These are phyloP conservation scores for Brassica hybrid DNA, from an alignment of 441 rosid species.

Conservation along the genomic window DNA sequence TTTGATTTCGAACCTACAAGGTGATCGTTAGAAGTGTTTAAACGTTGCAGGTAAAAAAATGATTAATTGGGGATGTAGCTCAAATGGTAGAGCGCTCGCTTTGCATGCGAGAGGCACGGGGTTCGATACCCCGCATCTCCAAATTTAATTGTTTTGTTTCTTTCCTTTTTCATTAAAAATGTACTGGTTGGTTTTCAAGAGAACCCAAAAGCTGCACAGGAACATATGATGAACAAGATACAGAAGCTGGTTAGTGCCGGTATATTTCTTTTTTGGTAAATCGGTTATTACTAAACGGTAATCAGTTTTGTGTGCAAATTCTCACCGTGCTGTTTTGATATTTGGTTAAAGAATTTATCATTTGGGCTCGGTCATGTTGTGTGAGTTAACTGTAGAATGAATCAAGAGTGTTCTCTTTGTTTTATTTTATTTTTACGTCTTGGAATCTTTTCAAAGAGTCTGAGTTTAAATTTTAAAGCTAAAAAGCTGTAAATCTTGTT, in stretches of 20 bases:
- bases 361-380: conserved; percentile 13
- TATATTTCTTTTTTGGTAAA: conserved; percentile 43
- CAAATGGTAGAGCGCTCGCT: no score
- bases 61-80: no score
- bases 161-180: conserved; percentile 35
- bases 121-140: no score
- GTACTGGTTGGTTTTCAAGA: conserved; percentile 93
- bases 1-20: no score
- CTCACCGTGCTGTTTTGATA: neutral
- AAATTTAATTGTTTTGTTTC: no score
- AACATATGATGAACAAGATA: conserved; percentile 82
- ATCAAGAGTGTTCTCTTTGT: neutral
- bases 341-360: conserved; percentile 12
- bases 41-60: no score
- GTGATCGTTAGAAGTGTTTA: no score
- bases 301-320: neutral
- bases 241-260: conserved; percentile 89
- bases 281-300: neutral
- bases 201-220: conserved; percentile 87
- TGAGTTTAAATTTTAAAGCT: neutral
- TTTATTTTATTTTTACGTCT: neutral
- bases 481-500: conserved; percentile 22
- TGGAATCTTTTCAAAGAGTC: neutral
- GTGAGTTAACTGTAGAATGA: neutral
- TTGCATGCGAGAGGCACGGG: no score